Evolutionary conservation across 305 asterid genomes (phyloP), one percentile per base, ranked within the genome.

Genomic region (Fraxinus albicans): DNA sequence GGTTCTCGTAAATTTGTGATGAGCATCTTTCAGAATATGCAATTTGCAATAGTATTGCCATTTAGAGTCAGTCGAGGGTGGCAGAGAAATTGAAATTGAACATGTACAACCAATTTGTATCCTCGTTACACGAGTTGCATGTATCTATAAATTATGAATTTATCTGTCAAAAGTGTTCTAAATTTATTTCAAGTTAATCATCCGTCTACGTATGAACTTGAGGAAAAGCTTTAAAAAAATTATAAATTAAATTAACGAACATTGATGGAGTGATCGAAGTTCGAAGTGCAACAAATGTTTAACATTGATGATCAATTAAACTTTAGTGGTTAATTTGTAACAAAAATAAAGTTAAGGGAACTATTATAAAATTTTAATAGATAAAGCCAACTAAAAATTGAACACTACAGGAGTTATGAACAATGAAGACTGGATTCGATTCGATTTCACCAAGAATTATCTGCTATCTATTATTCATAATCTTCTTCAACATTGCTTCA

Each of bases 401-500:
- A 50, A 50, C 21, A 50, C 2, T 17, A 23, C 23, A 0, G 63
- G 25, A 53, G 25, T 53, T 5, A 2, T 53, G 9, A 53, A n/a
- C 23, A n/a, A 53, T n/a, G 10, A 1, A 17, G 65, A 17, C n/a
- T n/a, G 25, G 23, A 53, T 53, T 17, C 19, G 40, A 12, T 69
- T 12, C 21, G 34, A 25, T 67, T 67, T 27, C 38, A 13, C 21
- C 6, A 13, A 29, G 5, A 3, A 27, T 29, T 4, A 0, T 27
- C 19, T 67, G 74, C 74, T 69, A 31, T 69, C 75, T 69, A 69
- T 10, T 79, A 79, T 80, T 77, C 8, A 85, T 83, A 73, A 69
- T 91, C 86, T 88, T 88, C 67, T 79, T 90, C 84, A 94, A 53
- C 13, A 92, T 82, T 3, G 89, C 83, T 70, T 92, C 91, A 72